Percentiles rank a stretch among this genome's conserved stretches.
phyloP scores from a whole-genome alignment of 805 yeast genomes.

The Priceomyces carsonii region DNA sequence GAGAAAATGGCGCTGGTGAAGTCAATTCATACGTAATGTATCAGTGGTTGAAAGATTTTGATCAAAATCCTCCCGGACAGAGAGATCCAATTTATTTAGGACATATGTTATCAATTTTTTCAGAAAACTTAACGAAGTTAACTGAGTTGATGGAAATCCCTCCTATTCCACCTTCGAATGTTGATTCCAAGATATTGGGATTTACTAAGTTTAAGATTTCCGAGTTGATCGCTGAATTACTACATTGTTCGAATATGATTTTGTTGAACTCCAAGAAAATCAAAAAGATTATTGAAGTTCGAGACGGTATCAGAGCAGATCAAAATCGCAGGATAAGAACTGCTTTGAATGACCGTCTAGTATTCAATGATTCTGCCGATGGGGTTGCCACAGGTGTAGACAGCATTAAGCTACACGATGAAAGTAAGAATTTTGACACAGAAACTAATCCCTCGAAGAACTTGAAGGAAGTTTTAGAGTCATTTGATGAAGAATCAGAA shows the following conservation, averaged over 20 bases:
- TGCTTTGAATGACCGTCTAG: conserved; percentile 33
- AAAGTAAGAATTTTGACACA: no score
- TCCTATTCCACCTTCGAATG: conserved; percentile 20
- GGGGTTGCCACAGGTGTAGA: conserved; percentile 39
- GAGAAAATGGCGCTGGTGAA: conserved; percentile 34
- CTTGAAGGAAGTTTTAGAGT: conserved; percentile 24
- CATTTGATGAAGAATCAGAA: conserved; percentile 36
- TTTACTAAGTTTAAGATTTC: conserved; percentile 88
- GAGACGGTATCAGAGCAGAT: conserved; percentile 62
- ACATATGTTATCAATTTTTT: conserved; percentile 73
- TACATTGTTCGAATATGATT: conserved; percentile 98
- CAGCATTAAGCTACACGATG: conserved; percentile 39
- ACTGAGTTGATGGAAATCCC: conserved; percentile 55
- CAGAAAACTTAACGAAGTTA: conserved; percentile 71
- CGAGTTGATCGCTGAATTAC: conserved; percentile 88
- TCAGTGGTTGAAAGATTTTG: conserved; percentile 50
- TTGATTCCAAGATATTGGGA: conserved; percentile 59
- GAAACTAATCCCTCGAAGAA: conserved; percentile 19
- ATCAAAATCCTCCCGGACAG: conserved; percentile 88
- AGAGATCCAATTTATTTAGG: conserved; percentile 94
- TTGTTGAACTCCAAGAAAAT: conserved; percentile 77
- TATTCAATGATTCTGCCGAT: conserved; percentile 18
- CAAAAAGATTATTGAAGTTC: conserved; percentile 61
- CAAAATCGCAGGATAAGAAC: conserved; percentile 45
- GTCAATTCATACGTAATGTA: conserved; percentile 43